Base-by-base conservation (phyloP, 805 yeast species). In the Metschnikowia aberdeeniae region DNA sequence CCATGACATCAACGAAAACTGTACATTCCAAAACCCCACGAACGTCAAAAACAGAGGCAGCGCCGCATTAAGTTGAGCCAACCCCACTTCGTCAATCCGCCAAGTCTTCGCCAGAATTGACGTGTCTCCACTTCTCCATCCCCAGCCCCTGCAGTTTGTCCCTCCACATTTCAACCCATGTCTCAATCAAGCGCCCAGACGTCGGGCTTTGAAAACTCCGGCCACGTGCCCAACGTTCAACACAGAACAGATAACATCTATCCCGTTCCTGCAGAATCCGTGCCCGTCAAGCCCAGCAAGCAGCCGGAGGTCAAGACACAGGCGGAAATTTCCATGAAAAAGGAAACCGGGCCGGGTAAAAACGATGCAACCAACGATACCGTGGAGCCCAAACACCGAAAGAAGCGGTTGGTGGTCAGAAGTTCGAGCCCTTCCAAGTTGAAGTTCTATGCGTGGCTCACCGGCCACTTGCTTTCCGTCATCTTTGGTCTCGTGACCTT, bases 401-500 rank as follows among this genome's bases (percentile, higher is more conserved):
- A 56, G 41, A 56, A 54, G 49, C 64, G 60, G 45, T 55, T 71
- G 39, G 65, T 69, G 7, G 60, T 60, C 49, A 67, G 62, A 41
- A 53, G 54, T 11, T 39, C 47, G 4, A 58, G 50, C 3, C 46
- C 68, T 24, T 63, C 65, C 42, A 76, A 77, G 19, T 47, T 75
- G 40, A 73, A 75, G 55, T 73, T 74, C 51, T 60, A 67, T 40
- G 47, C 68, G 12, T 82, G 89, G 89, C 51, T 80, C 8, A 73
- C 62, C 3, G 87, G 88, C 12, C 88, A 82, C 60, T 48, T 49
- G 0, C 24, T 66, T 1, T 68, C 81, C 1, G 33, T 82, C 13
- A 61, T 55, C 0, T 76, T 74, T 52, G 82, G 85, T 13, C 58
- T 43, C 60, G 67, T 66, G 34, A 61, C 57, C 13, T 42, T 68